Conservation (phyloP, 208 protist genomes). For the Crithidia brevicula region DNA sequence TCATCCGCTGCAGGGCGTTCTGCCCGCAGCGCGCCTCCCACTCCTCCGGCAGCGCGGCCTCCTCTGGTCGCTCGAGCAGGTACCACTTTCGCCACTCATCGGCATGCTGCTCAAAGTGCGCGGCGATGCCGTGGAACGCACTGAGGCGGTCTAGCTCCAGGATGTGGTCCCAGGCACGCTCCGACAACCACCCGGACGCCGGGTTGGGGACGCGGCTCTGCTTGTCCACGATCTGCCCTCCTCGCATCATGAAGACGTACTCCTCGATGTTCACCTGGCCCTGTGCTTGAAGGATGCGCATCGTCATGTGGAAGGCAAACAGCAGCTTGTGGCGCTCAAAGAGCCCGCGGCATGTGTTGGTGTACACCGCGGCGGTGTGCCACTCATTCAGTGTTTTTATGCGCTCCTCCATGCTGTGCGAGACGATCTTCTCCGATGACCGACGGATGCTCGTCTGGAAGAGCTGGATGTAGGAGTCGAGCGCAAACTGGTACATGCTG, state of each 20-base stretch:
- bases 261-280: conserved; percentile 95
- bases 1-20: conserved; percentile 97
- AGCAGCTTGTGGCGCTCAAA: conserved; percentile 99
- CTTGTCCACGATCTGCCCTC: conserved; percentile 95
- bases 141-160: conserved; percentile 97
- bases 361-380: conserved; percentile 98
- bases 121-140: conserved; percentile 94
- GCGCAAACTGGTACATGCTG: conserved; percentile 99
- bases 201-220: conserved; percentile 95
- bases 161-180: conserved; percentile 97
- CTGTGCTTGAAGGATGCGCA: conserved; percentile 94
- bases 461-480: conserved; percentile 97
- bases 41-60: conserved; percentile 94
- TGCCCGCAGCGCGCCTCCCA: conserved; percentile 89
- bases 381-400: conserved; percentile 96
- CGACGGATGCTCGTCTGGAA: conserved; percentile 97
- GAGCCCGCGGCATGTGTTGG: conserved; percentile 97
- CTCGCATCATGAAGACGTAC: conserved; percentile 98
- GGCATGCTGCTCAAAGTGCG: conserved; percentile 95
- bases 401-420: conserved; percentile 90
- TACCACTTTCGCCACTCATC: conserved; percentile 97
- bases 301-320: conserved; percentile 99
- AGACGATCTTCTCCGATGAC: conserved; percentile 89
- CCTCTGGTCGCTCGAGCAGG: conserved; percentile 93
- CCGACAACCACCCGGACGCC: conserved; percentile 95